A percentile compares a stretch with the other conserved stretches of the same genome.
Conservation (phyloP, 176 grass and related monocot species). For the Juncus inflexus region DNA sequence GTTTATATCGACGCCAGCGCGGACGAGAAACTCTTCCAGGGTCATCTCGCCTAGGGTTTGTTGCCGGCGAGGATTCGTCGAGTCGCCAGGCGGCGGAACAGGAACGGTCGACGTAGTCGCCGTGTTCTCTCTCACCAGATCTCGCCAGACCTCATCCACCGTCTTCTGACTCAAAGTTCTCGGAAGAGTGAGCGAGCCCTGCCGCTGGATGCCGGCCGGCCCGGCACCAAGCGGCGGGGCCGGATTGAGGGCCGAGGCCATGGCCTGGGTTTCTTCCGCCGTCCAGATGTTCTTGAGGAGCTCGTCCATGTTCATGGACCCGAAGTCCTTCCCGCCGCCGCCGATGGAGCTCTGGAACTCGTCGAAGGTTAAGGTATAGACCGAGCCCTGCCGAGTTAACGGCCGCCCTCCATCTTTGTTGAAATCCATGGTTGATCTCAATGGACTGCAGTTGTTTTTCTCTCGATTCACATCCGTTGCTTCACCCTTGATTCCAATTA, state of each 20-base stretch:
- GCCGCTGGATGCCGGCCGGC: conserved; percentile 36
- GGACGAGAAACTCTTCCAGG: conserved; percentile 81
- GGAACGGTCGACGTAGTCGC: conserved; percentile 4
- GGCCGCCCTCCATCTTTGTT: conserved; percentile 28
- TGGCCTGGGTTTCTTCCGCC: conserved; percentile 78
- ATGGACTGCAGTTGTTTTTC: background rate
- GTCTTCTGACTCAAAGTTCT: conserved; percentile 76
- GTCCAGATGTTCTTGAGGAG: conserved; percentile 93
- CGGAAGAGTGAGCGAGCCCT: conserved; percentile 71
- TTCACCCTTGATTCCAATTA: background rate
- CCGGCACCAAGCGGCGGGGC: background rate
- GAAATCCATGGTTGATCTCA: conserved; percentile 22
- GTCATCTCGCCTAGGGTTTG: conserved; percentile 85
- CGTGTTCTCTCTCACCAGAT: conserved; percentile 43
- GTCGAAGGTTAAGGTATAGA: conserved; percentile 77
- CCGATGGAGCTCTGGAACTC: conserved; percentile 76
- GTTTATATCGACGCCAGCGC: conserved; percentile 64
- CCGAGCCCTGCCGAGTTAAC: conserved; percentile 57
- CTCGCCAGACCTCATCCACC: conserved; percentile 82
- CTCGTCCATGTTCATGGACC: conserved; percentile 98
- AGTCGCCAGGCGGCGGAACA: background rate
- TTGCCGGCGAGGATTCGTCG: conserved; percentile 27
- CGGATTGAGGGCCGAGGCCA: conserved; percentile 34
- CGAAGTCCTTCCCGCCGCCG: conserved; percentile 54
- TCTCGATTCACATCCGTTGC: too few relatives aligned